Percentiles rank a stretch among this genome's conserved stretches.
Evolutionary conservation across 352 stramenopile genomes (phyloP).

Genomic region (Aphanomyces invadans): DNA sequence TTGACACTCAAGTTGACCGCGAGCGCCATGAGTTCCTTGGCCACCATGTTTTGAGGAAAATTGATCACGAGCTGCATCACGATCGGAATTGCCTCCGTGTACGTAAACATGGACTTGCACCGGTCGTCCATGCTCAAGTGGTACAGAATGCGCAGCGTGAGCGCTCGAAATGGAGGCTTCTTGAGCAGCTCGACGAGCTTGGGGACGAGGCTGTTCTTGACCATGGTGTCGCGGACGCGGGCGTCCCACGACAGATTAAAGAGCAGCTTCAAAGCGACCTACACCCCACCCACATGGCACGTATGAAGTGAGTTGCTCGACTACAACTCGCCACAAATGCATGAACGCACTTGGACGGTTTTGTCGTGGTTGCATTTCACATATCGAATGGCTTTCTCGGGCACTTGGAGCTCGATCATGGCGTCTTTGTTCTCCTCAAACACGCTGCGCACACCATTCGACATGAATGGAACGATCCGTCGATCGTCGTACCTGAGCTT

Average conservation of each 20-base stretch:
- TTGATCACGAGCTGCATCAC: constrained; percentile 93
- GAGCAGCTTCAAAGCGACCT: constrained; percentile 78
- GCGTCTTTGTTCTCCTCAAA: constrained; percentile 94
- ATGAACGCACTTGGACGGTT: constrained; percentile 48
- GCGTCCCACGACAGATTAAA: constrained; percentile 95
- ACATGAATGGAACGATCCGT: background rate
- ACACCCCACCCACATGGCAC: background rate
- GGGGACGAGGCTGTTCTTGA: constrained; percentile 84
- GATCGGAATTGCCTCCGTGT: constrained; percentile 90
- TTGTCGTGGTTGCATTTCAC: constrained; percentile 80
- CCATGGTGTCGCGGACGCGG: constrained; percentile 71
- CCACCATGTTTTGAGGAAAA: constrained; percentile 87
- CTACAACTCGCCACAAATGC: no score
- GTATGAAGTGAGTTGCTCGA: no score
- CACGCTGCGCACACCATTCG: constrained; percentile 45
- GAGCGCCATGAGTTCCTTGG: constrained; percentile 89
- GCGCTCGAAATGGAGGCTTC: constrained; percentile 80
- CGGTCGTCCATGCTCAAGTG: constrained; percentile 92
- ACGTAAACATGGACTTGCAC: constrained; percentile 93
- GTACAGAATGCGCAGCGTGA: constrained; percentile 89
- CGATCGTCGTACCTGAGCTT: constrained; percentile 54
- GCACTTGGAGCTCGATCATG: constrained; percentile 77
- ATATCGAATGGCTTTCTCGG: constrained; percentile 72
- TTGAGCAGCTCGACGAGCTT: constrained; percentile 92
- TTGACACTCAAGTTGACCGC: constrained; percentile 93